Evolutionary conservation across 345 rosid genomes (phyloP).

Genomic region (Pugionium cornutum): DNA sequence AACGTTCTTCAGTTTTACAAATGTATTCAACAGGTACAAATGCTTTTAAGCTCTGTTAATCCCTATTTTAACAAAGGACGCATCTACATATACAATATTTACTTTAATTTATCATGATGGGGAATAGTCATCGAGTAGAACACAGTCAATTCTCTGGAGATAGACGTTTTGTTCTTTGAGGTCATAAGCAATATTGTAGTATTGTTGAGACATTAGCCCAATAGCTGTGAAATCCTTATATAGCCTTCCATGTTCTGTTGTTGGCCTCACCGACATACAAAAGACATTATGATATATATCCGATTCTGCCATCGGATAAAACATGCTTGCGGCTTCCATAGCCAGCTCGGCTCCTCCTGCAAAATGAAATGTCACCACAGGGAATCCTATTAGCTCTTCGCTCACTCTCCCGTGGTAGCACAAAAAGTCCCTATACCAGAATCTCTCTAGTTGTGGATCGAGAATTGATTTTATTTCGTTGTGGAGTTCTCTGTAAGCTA

Average conservation of each 20-base stretch:
- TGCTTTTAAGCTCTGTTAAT: no score
- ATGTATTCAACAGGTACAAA: neutral
- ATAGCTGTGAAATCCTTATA: constrained; percentile 41
- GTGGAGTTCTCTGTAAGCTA: constrained; percentile 41
- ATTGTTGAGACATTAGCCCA: constrained; percentile 41
- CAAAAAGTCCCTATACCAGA: constrained; percentile 37
- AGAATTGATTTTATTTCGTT: constrained; percentile 37
- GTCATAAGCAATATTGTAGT: constrained; percentile 36
- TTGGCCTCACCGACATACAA: constrained; percentile 51
- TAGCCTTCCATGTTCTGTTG: constrained; percentile 26
- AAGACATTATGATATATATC: constrained; percentile 38
- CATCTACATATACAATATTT: constrained; percentile 5
- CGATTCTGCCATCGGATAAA: constrained; percentile 38
- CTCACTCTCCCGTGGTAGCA: constrained; percentile 49
- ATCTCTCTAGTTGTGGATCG: constrained; percentile 33
- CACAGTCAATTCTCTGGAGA: constrained; percentile 41
- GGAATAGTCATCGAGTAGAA: constrained; percentile 37
- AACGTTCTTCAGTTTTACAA: constrained; percentile 13
- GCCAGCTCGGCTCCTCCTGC: constrained; percentile 55
- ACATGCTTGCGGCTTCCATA: constrained; percentile 51
- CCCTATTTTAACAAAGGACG: no score
- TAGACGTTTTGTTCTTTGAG: constrained; percentile 24
- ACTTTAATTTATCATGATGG: constrained; percentile 19
- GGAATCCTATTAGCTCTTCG: constrained; percentile 54
- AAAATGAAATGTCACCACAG: constrained; percentile 51